Evolutionary conservation across 257 asterid genomes (phyloP), one percentile per base, ranked within the genome.

Genomic region (Scutellaria baicalensis): DNA sequence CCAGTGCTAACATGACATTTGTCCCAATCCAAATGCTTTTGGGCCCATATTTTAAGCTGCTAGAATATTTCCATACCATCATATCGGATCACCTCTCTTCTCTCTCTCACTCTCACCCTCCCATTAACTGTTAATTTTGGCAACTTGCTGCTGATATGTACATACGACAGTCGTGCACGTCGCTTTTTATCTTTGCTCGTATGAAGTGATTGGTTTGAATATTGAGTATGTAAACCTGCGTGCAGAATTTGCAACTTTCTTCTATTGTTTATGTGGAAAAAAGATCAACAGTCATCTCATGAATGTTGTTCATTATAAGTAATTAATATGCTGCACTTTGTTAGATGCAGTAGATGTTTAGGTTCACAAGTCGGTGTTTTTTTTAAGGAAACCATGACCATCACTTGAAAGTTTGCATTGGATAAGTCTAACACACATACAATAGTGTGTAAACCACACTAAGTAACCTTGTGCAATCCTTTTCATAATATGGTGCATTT

Each of bases 41-140:
- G 43, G 82, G 68, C 79, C 85, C 83, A 74, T 77, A 56, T 49
- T 61, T 59, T 73, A 39, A 55, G 74, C 73, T 71, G 78, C 80
- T 75, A 59, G 85, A 82, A 82, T 81, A 77, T 81, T 74, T 75
- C 45, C 68, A 40, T 61, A 66, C 73, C 59, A 52, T 73, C 65
- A 31, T 51, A 58, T 63, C 61, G 12, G 31, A 68, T 67, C 45
- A 68, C 59, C 72, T 60, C 62, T 61, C 17, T 73, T 44, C 48
- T 75, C 63, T 44, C 48, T 17, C 75, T 44, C 48, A 71, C 63
- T 44, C 48, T 74, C 63, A 42, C 56, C 20, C 75, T 39, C 57
- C 13, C 66, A 44, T 45, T 49, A 18, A 50, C 55, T 39, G 66
- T 51, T 27, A 27, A 27, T 27, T 27, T 77, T 45, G 49, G 21